Evolutionary conservation across 83 land plant genomes (phyloP).

Genomic region (Picea abies): DNA sequence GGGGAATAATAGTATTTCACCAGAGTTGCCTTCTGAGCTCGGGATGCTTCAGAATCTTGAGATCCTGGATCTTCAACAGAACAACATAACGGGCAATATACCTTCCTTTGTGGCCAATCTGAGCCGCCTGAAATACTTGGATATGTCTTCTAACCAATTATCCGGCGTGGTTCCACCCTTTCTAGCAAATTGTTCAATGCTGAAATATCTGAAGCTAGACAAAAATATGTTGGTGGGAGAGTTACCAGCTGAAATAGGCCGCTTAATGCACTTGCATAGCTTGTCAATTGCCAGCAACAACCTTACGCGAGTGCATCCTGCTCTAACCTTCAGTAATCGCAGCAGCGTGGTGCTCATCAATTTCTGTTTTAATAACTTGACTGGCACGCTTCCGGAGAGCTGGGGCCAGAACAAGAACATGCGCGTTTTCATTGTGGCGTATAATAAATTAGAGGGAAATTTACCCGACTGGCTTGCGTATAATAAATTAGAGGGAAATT

Average conservation of each 20-base stretch:
- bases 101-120: neutral
- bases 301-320: neutral
- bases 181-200: neutral
- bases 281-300: neutral
- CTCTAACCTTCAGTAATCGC: neutral
- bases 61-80: slow-evolving; percentile 6
- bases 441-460: neutral
- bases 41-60: neutral
- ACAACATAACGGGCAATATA: neutral
- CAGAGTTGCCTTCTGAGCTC: neutral
- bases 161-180: neutral
- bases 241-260: neutral
- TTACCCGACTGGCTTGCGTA: neutral
- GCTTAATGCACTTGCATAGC: neutral
- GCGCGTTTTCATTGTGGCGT: neutral
- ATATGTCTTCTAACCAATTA: slow-evolving; percentile 1
- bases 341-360: neutral
- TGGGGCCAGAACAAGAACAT: slow-evolving; percentile 2
- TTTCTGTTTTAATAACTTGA: neutral
- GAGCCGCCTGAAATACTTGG: neutral
- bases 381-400: neutral
- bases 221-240: slow-evolving; percentile 8
- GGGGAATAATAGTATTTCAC: neutral
- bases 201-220: neutral
- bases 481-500: neutral